Base-by-base conservation (phyloP, 2,329 filamentous ascomycete genomes). In the Penicillium sp. region DNA sequence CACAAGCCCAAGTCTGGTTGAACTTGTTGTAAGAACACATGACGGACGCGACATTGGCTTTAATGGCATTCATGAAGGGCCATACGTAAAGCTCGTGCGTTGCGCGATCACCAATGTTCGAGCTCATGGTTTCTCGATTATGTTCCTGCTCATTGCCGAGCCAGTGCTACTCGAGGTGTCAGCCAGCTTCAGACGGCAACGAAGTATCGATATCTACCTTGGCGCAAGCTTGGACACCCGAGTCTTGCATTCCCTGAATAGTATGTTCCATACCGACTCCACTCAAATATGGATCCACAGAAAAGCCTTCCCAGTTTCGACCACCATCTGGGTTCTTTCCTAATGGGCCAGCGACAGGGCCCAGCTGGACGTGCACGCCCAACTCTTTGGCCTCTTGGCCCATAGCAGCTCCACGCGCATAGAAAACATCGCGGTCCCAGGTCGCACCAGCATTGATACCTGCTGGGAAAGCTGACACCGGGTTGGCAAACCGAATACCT, bases 1-100 rank as follows among this genome's bases (percentile, higher is more conserved):
- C 88, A 73, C 90, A 94, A 18, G 75, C 81, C 62, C 91, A 91
- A 7, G 85, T 90, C 72, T 90, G 90, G 77, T 95, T 95, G 72
- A 92, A 69, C 66, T 89, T 87, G 65, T 78, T 75, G 59, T 78
- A 78, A 1, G 57, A 70, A 65, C 79, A 80, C 79, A 81, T 81
- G 13, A 80, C 65, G 2, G 74, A 74, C 11, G 74, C 67, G 3
- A 88, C 86, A 10, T 87, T 87, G 8, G 87, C 87, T 51, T 79
- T 79, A 49, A 90, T 82, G 1, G 86, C 86, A 65, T 92, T 88
- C 24, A 83, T 87, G 66, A 92, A 92, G 0, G 89, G 89, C 89
- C 89, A 92, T 24, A 87, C 76, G 67, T 91, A 92, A 5, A 90
- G 72, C 70, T 92, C 89, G 64, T 91, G 88, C 67, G 91, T 76